phyloP scores from a whole-genome alignment of 306 rosid genomes.

The Vicia sativa region DNA sequence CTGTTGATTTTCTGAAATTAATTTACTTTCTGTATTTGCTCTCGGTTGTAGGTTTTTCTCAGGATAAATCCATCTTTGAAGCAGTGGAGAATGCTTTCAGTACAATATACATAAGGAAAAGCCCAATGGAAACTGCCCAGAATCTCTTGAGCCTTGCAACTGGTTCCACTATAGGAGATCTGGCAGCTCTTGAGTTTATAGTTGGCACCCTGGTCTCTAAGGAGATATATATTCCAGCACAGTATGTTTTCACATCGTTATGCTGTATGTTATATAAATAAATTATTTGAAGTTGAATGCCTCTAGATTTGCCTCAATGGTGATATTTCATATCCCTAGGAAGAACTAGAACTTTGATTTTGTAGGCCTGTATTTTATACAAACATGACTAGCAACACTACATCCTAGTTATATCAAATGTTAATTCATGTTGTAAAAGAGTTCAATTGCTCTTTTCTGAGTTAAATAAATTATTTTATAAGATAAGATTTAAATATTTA shows the following conservation, averaged over 20 bases:
- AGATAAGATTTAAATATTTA: slow-evolving; percentile 1
- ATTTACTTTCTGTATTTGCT: slow-evolving; percentile 37
- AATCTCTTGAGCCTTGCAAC: slow-evolving; percentile 74
- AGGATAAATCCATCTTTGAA: slow-evolving; percentile 91
- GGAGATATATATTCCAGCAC: slow-evolving; percentile 81
- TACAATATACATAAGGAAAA: slow-evolving; percentile 79
- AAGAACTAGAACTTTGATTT: slow-evolving; percentile 10
- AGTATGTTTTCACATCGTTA: slow-evolving; percentile 53
- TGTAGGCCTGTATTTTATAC: slow-evolving; percentile 13
- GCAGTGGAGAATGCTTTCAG: slow-evolving; percentile 93
- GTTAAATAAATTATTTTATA: background rate
- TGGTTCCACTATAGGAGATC: slow-evolving; percentile 89
- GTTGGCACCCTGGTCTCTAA: slow-evolving; percentile 79
- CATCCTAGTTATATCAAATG: slow-evolving; percentile 5
- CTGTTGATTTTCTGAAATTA: slow-evolving; percentile 30
- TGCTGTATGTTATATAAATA: slow-evolving; percentile 17
- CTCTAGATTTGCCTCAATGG: slow-evolving; percentile 26
- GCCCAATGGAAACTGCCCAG: slow-evolving; percentile 77
- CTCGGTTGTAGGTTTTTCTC: slow-evolving; percentile 75
- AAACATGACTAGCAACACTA: slow-evolving; percentile 18
- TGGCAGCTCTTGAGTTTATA: slow-evolving; percentile 91
- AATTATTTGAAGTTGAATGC: slow-evolving; percentile 15
- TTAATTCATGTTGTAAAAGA: background rate
- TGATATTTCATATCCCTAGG: slow-evolving; percentile 6
- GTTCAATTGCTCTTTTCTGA: background rate